Base-by-base conservation (phyloP, 768 basidiomycete genomes). In the Phlegmacium glaucopus region DNA sequence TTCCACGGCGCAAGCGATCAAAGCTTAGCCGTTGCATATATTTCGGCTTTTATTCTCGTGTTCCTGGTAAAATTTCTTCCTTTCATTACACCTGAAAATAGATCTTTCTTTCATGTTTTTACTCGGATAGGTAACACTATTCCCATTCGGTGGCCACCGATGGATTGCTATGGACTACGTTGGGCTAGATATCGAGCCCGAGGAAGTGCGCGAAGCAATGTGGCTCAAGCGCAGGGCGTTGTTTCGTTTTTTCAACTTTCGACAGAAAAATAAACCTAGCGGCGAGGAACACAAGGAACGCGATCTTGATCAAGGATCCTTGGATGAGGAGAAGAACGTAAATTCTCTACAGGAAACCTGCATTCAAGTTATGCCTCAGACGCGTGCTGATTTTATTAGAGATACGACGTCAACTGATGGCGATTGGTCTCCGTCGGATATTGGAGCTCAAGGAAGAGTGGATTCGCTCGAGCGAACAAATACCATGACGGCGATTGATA, bases 1-100 rank as follows among this genome's bases (percentile, higher is more conserved):
- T 90, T 90, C 65, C 73, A 72, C n/a, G 77, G 77, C 4, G 54
- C 68, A 2, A 44, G 59, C 0, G 88, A 87, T 49, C 74, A 82
- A 53, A 76, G 76, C 44, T 64, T 89, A 11, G 75, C 83, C 0
- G 73, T 88, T 17, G 83, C 84, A 0, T 88, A 87, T 56, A 75
- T 86, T 13, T 74, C 83, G 3, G 76, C 71, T 3, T 80, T 86
- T 52, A 65, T 80, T 10, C 69, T 87, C 11, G 69, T 87, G 0
- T 87, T 79, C 57, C 68, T 76, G 56, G 80, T 86, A 52, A 39
- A 72, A 65, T 18, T 2, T 39, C 25, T 15, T 27, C 13, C 35
- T 15, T 11, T 46, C 12, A 27, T 11, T n/a, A 7, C 29, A 26
- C 27, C 22, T 22, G 9, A 12, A 27, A 27, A 9, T 45, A 9